phyloP scores from a whole-genome alignment of 2,329 filamentous ascomycete species.

The Didymosphaeria variabile region DNA sequence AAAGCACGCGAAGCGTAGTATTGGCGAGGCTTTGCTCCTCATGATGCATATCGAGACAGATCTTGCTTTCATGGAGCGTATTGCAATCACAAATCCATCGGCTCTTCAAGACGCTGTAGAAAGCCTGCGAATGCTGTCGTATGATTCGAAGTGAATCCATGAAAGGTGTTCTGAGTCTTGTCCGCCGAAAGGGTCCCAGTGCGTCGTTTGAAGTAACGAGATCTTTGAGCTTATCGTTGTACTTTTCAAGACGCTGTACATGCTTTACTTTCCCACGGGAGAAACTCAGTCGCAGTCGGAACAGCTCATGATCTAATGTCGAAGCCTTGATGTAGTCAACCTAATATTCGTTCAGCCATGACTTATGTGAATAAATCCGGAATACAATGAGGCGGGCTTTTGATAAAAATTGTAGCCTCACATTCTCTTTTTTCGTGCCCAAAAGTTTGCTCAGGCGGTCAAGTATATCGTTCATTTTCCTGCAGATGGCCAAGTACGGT shows the following conservation, averaged over 20 bases:
- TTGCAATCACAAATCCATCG: not conserved
- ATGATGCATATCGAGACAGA: not conserved
- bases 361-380: not conserved
- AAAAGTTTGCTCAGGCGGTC: not conserved
- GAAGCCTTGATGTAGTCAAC: not conserved
- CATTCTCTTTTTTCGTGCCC: not conserved
- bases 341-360: not conserved
- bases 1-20: not conserved
- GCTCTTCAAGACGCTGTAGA: not conserved
- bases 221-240: not conserved
- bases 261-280: not conserved
- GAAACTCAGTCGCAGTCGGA: not conserved
- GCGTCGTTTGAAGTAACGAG: not conserved
- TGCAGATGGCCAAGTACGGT: not conserved
- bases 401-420: no score
- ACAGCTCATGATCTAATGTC: not conserved
- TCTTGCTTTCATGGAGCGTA: not conserved
- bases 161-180: not conserved
- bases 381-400: no score
- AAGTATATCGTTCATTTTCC: not conserved
- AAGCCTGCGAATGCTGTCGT: not conserved
- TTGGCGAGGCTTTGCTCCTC: not conserved
- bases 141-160: not conserved
- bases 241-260: not conserved
- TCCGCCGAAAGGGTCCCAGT: not conserved